A percentile compares a stretch with the other conserved stretches of the same genome.
Conservation (phyloP, 2,329 filamentous ascomycete species). For the Colletotrichum echinochloae region DNA sequence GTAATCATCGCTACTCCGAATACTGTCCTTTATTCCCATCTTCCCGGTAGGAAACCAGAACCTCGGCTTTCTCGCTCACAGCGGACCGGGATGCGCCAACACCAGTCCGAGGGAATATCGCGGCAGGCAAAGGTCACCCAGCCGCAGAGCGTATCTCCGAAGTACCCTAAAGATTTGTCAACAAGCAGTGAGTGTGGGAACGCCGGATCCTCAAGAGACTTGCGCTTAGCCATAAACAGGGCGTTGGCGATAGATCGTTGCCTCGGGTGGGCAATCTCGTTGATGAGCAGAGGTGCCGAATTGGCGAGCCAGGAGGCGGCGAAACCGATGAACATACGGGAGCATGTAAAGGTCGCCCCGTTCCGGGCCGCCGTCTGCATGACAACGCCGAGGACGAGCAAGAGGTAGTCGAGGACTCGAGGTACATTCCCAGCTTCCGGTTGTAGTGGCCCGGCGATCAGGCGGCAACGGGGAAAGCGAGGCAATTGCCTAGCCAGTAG, state of each 20-base stretch:
- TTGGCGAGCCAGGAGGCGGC: constrained; percentile 46
- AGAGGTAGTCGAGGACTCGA: constrained; percentile 20
- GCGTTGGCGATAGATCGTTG: constrained; percentile 42
- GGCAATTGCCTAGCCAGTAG: constrained; percentile 54
- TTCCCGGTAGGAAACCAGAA: constrained; percentile 52
- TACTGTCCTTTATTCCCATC: no score
- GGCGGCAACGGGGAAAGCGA: constrained; percentile 48
- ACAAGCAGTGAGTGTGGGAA: background rate
- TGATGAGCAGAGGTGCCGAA: constrained; percentile 49
- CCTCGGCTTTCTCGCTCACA: constrained; percentile 52
- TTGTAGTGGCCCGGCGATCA: constrained; percentile 46
- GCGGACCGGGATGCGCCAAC: constrained; percentile 38
- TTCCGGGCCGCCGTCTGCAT: constrained; percentile 45
- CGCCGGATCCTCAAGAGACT: background rate
- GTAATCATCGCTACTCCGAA: background rate
- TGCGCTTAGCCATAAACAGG: constrained; percentile 25
- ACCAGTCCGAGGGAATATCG: constrained; percentile 24
- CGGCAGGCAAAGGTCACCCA: constrained; percentile 44
- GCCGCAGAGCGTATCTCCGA: constrained; percentile 52
- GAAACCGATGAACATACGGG: constrained; percentile 51
- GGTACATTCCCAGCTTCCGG: constrained; percentile 36
- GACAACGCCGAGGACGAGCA: constrained; percentile 38
- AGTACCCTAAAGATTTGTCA: constrained; percentile 49
- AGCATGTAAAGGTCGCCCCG: constrained; percentile 48
- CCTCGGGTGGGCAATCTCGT: constrained; percentile 51